Base-by-base conservation (phyloP, 805 yeast species). In the Kazachstania martiniae region DNA sequence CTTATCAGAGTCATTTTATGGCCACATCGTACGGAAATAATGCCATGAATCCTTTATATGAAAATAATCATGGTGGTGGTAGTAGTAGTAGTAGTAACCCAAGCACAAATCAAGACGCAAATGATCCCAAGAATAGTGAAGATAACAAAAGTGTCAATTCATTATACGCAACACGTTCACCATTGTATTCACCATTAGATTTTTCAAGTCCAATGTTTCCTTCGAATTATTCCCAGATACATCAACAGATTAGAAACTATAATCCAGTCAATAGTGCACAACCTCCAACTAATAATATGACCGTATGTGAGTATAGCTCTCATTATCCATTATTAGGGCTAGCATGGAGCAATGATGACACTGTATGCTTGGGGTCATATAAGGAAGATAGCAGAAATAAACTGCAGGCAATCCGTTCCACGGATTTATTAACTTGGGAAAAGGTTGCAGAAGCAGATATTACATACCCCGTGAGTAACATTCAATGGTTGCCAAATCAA, bases 341-440 rank as follows among this genome's bases (percentile, higher is more conserved):
- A 17, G 58, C 53, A 33, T 56, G 61, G 61, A 49, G 53, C 31
- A 34, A 31, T 17, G 56, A 53, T 24, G 59, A 56, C 36, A 41
- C 45, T 15, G 51, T 54, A 8, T 45, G 53, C 14, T 29, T 56
- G 16, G 55, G 61, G 9, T 70, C 94, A 0, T 84, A 75, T 51
- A 70, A 81, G 37, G 96, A 87, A 53, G 94, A 84, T 31, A 62
- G 74, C 18, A 61, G 66, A 25, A 87, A 87, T 56, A 71, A 72
- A 42, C 52, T 86, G 17, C 76, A 74, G 47, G 55, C 79, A 1
- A 40, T 70, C 8, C 56, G 59, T 29, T 68, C 70, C 0, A 28
- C 49, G 0, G 37, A 66, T 71, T 4, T 76, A 81, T 9, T 82
- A 78, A 47, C 95, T 77, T 62, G 91, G 97, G 95, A 84, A 12